Evolutionary conservation across 2,329 filamentous ascomycete genomes (phyloP).

Genomic region (Huntiella savannae): DNA sequence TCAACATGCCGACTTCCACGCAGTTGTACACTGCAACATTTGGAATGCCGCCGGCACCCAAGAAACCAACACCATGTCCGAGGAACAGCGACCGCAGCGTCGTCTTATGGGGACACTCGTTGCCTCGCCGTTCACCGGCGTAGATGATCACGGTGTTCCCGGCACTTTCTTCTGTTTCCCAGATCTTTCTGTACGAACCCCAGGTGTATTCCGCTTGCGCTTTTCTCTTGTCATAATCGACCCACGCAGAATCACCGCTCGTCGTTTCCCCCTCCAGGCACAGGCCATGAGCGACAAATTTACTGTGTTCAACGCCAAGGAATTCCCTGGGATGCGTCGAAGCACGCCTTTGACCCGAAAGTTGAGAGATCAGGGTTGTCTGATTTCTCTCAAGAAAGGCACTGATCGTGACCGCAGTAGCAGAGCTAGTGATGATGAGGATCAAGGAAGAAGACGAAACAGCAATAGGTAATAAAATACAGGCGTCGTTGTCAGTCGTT

Average conservation of each 20-base stretch:
- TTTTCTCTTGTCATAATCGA: conserved; percentile 59
- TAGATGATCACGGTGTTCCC: conserved; percentile 52
- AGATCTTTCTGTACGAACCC: conserved; percentile 60
- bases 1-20: conserved; percentile 27
- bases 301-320: conserved; percentile 64
- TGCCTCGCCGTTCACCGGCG: conserved; percentile 55
- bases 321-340: conserved; percentile 68
- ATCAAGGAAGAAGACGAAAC: neutral
- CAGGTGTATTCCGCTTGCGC: conserved; percentile 54
- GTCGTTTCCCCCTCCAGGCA: conserved; percentile 30
- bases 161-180: conserved; percentile 78
- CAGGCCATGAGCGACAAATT: conserved; percentile 49
- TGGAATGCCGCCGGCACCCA: conserved; percentile 48
- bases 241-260: conserved; percentile 28
- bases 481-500: too few relatives aligned
- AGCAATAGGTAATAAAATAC: too few relatives aligned
- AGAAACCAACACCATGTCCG: conserved; percentile 53
- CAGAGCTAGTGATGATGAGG: conserved; percentile 24
- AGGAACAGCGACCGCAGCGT: conserved; percentile 52
- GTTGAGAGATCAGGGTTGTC: conserved; percentile 60
- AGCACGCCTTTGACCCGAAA: conserved; percentile 56
- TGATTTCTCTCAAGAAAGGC: conserved; percentile 74
- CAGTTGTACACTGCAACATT: conserved; percentile 59
- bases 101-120: conserved; percentile 66
- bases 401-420: conserved; percentile 40